Evolutionary conservation across 2,329 filamentous ascomycete genomes (phyloP), one percentile per base, ranked within the genome.

Genomic region (Lachnum nothofagi): DNA sequence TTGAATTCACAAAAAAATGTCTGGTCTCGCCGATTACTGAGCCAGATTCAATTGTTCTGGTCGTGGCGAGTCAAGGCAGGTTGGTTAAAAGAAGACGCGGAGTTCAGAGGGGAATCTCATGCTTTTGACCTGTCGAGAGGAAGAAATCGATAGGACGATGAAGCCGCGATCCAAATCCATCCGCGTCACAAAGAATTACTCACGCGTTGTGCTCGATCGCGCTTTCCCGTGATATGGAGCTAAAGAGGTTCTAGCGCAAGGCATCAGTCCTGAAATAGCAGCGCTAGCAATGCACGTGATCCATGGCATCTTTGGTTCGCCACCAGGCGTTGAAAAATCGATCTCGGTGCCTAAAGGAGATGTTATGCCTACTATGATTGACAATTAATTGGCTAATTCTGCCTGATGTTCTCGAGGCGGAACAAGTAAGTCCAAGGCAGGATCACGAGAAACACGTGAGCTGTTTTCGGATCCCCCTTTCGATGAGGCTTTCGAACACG

Each of bases 221-320:
- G 42, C 47, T 47, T 46, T 52, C 49, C 23, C 38, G 49, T 55
- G 53, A 46, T 42, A 12, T 27, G 25, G 6, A 6, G 25, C 25
- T 27, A 27, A 12, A 6, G 6, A 6, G 25, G 6, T 12, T 27
- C 25, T 27, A 27, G 10, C 14, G n/a, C 17, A 19, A 19, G 34
- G 29, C 29, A 33, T 5, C 17, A 37, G 16, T 37, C 17, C 19
- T 10, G 16, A 10, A 16, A n/a, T 37, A 16, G 2, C 17, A 16
- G 34, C 34, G 16, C 34, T 19, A 37, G 7, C 16, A 16, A 5
- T 20, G 1, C 17, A 37, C 34, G 34, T 19, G 34, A 37, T 5
- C 10, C 4, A 6, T 1, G 17, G 14, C 34, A 5, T 2, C 19
- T 37, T 27, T 37, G 10, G 8, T 19, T 19, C 17, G n/a, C 34